phyloP scores from a whole-genome alignment of 352 stramenopile species.

The Peronosclerospora sorghi region DNA sequence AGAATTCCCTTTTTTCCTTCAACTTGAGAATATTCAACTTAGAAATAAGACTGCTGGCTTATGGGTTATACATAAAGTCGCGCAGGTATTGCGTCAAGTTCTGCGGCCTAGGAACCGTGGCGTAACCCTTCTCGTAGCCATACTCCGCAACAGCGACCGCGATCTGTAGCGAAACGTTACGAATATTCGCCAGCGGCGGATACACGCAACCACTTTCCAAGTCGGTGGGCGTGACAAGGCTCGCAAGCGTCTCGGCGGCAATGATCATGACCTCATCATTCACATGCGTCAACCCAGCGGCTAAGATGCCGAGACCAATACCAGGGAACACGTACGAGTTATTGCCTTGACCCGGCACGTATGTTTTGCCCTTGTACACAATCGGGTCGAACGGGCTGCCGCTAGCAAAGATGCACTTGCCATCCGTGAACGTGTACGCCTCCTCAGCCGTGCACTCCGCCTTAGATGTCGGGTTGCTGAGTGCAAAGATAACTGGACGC shows the following conservation, averaged over 20 bases:
- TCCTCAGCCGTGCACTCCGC: constrained; percentile 95
- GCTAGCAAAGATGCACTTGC: constrained; percentile 92
- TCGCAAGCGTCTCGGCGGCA: constrained; percentile 57
- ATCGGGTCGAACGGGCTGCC: constrained; percentile 93
- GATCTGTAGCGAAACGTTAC: constrained; percentile 88
- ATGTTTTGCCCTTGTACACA: constrained; percentile 75
- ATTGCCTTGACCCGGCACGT: constrained; percentile 86
- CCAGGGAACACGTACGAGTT: constrained; percentile 97
- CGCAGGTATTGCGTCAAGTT: constrained; percentile 44
- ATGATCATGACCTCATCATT: constrained; percentile 80
- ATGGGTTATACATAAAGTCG: constrained; percentile 69
- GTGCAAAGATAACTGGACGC: constrained; percentile 92
- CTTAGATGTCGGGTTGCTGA: constrained; percentile 94
- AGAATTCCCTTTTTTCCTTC: no score
- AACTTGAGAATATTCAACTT: no score
- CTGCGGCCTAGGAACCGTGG: constrained; percentile 35
- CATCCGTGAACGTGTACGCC: constrained; percentile 94
- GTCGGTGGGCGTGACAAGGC: constrained; percentile 80
- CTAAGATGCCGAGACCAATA: constrained; percentile 89
- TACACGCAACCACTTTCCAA: constrained; percentile 90
- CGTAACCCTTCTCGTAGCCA: constrained; percentile 48
- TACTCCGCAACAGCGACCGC: constrained; percentile 86
- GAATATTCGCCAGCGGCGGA: constrained; percentile 86
- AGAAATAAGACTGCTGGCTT: no score
- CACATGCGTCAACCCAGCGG: constrained; percentile 66